These are phyloP conservation scores for Polyplosphaeria fusca DNA, from an alignment of 495 filamentous ascomycete genomes.

Conservation along the genomic window DNA sequence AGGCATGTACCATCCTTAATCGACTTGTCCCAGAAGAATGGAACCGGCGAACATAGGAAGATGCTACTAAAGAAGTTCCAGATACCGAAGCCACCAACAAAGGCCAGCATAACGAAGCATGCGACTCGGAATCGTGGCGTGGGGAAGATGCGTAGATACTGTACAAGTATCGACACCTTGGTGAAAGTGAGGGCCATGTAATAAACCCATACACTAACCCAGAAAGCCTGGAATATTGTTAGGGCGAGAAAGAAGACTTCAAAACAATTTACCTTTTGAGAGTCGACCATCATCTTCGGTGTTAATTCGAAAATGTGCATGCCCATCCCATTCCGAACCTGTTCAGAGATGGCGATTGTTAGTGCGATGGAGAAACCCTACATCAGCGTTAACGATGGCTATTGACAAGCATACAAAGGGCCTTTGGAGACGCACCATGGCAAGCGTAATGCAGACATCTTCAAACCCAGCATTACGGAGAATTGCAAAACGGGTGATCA, in stretches of 20 bases:
- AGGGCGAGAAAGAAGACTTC: background rate
- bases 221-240: slow-evolving; percentile 19
- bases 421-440: slow-evolving; percentile 22
- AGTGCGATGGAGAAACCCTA: slow-evolving; percentile 21
- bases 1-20: slow-evolving; percentile 41
- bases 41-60: slow-evolving; percentile 38
- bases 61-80: slow-evolving; percentile 37
- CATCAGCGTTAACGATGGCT: background rate
- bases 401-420: background rate
- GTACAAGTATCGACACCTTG: slow-evolving; percentile 26
- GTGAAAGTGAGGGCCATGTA: slow-evolving; percentile 24
- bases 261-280: slow-evolving; percentile 13
- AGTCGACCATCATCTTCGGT: background rate
- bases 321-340: slow-evolving; percentile 17
- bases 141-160: slow-evolving; percentile 29
- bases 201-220: slow-evolving; percentile 19
- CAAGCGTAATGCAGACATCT: slow-evolving; percentile 21
- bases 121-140: slow-evolving; percentile 17
- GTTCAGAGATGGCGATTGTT: slow-evolving; percentile 10
- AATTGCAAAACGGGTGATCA: slow-evolving; percentile 14
- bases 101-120: slow-evolving; percentile 27
- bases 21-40: slow-evolving; percentile 42
- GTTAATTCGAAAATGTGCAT: slow-evolving; percentile 7
- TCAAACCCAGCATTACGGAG: slow-evolving; percentile 16
- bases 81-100: slow-evolving; percentile 27